Percentiles rank a stretch among this genome's conserved stretches.
phyloP scores from a whole-genome alignment of 2,329 filamentous ascomycete genomes.

The Madurella mycetomatis region DNA sequence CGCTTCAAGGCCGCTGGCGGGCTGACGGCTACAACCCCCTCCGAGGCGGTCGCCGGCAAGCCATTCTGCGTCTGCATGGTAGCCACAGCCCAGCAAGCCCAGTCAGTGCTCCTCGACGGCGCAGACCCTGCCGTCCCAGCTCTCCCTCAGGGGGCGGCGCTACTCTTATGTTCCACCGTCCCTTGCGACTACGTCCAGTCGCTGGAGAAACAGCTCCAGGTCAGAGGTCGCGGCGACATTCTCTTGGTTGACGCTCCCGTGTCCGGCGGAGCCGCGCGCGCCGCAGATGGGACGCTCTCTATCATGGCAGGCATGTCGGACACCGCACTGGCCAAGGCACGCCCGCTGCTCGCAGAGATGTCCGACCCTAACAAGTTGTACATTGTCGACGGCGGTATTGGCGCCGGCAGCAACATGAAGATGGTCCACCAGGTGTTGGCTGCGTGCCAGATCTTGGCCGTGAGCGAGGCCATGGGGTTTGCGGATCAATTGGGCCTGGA shows the following conservation, averaged over 20 bases:
- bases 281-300: constrained; percentile 66
- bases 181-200: constrained; percentile 61
- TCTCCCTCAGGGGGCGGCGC: constrained; percentile 53
- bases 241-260: constrained; percentile 68
- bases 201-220: constrained; percentile 53
- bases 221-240: constrained; percentile 56
- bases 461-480: constrained; percentile 57
- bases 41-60: constrained; percentile 56
- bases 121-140: constrained; percentile 44
- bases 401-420: constrained; percentile 59
- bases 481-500: constrained; percentile 53
- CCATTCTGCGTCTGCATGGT: constrained; percentile 70
- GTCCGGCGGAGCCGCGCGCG: constrained; percentile 64
- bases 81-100: constrained; percentile 65
- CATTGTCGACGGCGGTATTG: constrained; percentile 55
- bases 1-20: constrained; percentile 62
- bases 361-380: constrained; percentile 59
- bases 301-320: constrained; percentile 67
- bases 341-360: constrained; percentile 58
- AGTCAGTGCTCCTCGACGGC: constrained; percentile 59
- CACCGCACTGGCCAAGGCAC: constrained; percentile 52
- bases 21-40: constrained; percentile 52
- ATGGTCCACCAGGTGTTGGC: constrained; percentile 61
- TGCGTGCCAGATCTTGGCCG: constrained; percentile 57
- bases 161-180: constrained; percentile 68